Conservation (phyloP, 192 early-diverging fungal species). For the Geosiphon pyriformis region DNA sequence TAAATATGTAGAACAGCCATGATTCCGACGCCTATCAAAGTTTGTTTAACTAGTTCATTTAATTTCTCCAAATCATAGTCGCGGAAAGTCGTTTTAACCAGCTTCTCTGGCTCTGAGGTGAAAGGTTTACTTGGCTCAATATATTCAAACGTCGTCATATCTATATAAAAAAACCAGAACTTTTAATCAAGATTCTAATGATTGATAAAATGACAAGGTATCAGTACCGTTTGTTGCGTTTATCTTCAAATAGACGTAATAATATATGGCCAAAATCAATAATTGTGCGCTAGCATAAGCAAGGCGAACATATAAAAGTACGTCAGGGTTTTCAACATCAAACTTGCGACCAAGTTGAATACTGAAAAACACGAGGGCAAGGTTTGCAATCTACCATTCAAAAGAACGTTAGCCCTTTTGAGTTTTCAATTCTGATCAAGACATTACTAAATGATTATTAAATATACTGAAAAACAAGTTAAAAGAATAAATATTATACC, state of each 20-base stretch:
- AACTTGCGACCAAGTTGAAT: constrained; percentile 62
- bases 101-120: constrained; percentile 37
- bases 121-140: constrained; percentile 63
- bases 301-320: constrained; percentile 49
- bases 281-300: constrained; percentile 56
- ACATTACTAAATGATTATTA: too few relatives aligned
- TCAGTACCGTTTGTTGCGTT: constrained; percentile 64
- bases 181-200: background rate
- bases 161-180: constrained; percentile 33
- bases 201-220: background rate
- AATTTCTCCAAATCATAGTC: constrained; percentile 76
- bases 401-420: background rate
- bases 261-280: constrained; percentile 41
- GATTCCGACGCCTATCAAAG: constrained; percentile 61
- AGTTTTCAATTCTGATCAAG: too few relatives aligned
- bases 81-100: constrained; percentile 56
- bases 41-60: constrained; percentile 64
- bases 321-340: constrained; percentile 60
- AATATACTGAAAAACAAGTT: too few relatives aligned
- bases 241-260: constrained; percentile 40
- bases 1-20: constrained; percentile 81
- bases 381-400: constrained; percentile 36
- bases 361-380: constrained; percentile 57
- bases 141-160: constrained; percentile 74
- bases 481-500: too few relatives aligned